Conservation (phyloP, 2,329 filamentous ascomycete species). For the Fusarium decemcellulare region DNA sequence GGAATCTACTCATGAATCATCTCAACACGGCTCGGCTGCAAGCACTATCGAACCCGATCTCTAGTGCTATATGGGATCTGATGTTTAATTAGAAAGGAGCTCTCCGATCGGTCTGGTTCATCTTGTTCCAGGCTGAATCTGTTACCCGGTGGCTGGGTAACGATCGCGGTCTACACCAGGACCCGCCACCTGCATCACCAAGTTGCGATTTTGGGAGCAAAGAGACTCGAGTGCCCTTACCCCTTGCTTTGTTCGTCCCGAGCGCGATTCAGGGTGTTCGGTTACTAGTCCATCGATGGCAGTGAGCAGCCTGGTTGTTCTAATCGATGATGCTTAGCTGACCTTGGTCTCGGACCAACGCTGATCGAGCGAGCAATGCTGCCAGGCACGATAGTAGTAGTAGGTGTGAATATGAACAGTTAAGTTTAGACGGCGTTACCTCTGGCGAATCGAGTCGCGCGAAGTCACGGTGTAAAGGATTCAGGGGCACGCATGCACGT, state of each 20-base stretch:
- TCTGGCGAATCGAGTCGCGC: too few relatives aligned
- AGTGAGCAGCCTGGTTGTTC: too few relatives aligned
- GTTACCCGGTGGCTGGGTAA: slow-evolving; percentile 24
- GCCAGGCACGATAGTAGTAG: too few relatives aligned
- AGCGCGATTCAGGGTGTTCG: too few relatives aligned
- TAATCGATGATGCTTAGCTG: too few relatives aligned
- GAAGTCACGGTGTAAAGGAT: too few relatives aligned
- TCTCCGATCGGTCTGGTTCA: slow-evolving; percentile 28
- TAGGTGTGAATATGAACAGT: too few relatives aligned
- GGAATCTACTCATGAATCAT: slow-evolving; percentile 39
- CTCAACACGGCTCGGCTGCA: slow-evolving; percentile 23
- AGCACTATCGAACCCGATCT: slow-evolving; percentile 22
- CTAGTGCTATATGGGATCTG: slow-evolving; percentile 12
- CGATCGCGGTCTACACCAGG: not conserved
- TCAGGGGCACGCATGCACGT: too few relatives aligned
- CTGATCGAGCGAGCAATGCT: too few relatives aligned
- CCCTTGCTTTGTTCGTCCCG: not conserved
- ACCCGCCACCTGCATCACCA: slow-evolving; percentile 15
- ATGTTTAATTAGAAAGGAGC: slow-evolving; percentile 2
- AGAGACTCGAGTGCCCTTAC: slow-evolving; percentile 10
- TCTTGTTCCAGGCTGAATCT: slow-evolving; percentile 15
- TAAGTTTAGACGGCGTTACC: too few relatives aligned
- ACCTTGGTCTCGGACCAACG: too few relatives aligned
- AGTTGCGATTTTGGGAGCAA: not conserved
- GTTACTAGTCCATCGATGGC: too few relatives aligned